A percentile compares a stretch with the other conserved stretches of the same genome.
phyloP scores from a whole-genome alignment of 148 eudicot species.

The Fallopia convolvulus region DNA sequence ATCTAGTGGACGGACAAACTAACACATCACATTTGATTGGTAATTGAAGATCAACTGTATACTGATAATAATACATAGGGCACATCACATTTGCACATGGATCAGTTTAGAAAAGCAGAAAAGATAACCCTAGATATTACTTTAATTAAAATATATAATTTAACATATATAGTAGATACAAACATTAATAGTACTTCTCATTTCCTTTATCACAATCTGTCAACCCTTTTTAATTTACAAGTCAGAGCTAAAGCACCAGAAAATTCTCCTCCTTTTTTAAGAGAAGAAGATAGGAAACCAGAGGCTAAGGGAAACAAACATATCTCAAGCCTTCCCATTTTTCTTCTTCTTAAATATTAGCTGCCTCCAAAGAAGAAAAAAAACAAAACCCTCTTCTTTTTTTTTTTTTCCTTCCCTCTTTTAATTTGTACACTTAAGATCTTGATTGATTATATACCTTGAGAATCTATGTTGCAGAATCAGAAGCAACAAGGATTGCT shows the following conservation, averaged over 20 bases:
- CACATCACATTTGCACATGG: not conserved
- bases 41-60: too few species aligned
- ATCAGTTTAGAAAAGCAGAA: not conserved
- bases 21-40: too few species aligned
- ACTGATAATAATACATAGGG: too few species aligned
- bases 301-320: not conserved
- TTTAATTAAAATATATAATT: not conserved
- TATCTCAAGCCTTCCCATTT: not conserved
- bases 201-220: not conserved
- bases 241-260: not conserved
- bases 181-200: not conserved
- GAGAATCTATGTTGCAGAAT: too few species aligned
- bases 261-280: not conserved
- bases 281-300: not conserved
- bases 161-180: not conserved
- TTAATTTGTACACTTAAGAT: not conserved
- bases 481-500: not conserved
- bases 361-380: not conserved
- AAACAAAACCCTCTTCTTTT: not conserved
- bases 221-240: constrained; percentile 5
- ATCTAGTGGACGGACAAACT: too few species aligned
- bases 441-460: not conserved
- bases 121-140: not conserved
- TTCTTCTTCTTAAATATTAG: not conserved
- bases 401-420: not conserved